phyloP scores from a whole-genome alignment of 23 red algal genomes.

The Agarophyton chilense region DNA sequence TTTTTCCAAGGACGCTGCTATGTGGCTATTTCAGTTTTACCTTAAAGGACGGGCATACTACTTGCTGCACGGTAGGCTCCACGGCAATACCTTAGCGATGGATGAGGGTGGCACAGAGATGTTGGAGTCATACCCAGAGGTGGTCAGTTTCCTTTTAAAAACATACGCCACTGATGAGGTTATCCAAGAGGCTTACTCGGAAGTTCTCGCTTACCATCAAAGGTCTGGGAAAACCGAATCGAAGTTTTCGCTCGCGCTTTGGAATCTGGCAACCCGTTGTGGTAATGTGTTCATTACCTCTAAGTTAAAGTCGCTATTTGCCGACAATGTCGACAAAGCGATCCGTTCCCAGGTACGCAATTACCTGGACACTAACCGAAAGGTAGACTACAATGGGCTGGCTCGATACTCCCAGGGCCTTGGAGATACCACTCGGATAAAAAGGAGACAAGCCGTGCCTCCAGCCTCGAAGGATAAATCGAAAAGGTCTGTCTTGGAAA shows the following conservation, averaged over 20 bases:
- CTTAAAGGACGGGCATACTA: not conserved
- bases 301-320: no score
- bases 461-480: not conserved
- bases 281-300: not conserved
- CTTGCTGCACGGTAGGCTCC: not conserved
- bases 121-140: no score
- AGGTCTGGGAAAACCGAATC: not conserved
- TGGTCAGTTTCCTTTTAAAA: not conserved
- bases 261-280: not conserved
- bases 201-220: not conserved
- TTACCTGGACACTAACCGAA: no score
- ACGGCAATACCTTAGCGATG: not conserved
- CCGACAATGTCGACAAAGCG: no score
- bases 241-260: not conserved
- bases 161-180: constrained; percentile 40
- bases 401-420: not conserved
- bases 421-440: not conserved
- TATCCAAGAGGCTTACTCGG: not conserved
- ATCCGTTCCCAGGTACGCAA: no score
- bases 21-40: no score
- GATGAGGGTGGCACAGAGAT: no score
- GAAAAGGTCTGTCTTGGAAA: not conserved
- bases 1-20: not conserved
- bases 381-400: no score
- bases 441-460: not conserved